Evolutionary conservation across 768 basidiomycete species (phyloP), one percentile per base, ranked within the genome.

Genomic region (Ramaria rubella): DNA sequence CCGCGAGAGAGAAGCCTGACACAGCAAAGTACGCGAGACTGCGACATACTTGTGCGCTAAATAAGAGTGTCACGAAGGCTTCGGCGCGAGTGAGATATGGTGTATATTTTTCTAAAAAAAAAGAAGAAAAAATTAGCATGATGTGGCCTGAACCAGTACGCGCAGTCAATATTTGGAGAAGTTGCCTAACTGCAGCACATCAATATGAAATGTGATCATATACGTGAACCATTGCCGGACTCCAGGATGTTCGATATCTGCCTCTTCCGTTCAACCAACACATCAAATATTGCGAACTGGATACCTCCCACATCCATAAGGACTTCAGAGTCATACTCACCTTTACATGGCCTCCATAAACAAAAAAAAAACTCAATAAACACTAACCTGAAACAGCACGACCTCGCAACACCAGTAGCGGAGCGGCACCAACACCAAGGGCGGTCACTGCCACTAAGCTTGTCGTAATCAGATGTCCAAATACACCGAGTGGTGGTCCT

Each of bases 331-430:
- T 15, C 15, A 12, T 33, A 19, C 11, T 31, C n/a, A 4, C n/a
- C 30, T 52, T 15, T 19, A 34, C 30, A 19, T 8, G 26, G 27
- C 8, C 29, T 29, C 29, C 7, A 19, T 8, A 9, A 19, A 31
- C 19, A 48, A 17, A 51, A 27, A 15, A 2, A 4, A 4, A 19
- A 5, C 17, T 34, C 26, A 15, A 42, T n/a, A 30, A 21, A 38
- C 14, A 71, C 82, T 63, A 64, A 86, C 87, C 72, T 49, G 79
- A 79, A 49, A 89, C 67, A 64, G 78, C 80, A 6, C 70, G 61
- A 67, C 88, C 88, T 36, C 83, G 73, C 49, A 82, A 58, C 0
- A 87, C 71, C 9, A 82, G 63, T 0, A 79, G 69, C 0, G 88
- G 88, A 1, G 87, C 61, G 4, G 81, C 79, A 7, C 77, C 76